Evolutionary conservation across 257 asterid species (phyloP), one percentile per base, ranked within the genome.

Genomic region (Galeopsis tetrahit): DNA sequence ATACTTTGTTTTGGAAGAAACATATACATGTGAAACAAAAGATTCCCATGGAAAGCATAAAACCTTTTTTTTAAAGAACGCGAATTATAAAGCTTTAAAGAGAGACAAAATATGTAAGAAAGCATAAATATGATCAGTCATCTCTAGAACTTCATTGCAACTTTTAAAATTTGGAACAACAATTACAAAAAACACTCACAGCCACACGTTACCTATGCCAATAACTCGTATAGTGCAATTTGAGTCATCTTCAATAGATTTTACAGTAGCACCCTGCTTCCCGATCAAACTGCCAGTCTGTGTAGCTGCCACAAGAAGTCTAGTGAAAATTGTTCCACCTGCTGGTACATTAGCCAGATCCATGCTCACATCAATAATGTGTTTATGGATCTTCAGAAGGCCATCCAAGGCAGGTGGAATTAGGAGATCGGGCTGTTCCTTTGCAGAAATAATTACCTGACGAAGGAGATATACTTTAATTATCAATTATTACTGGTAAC

Each of bases 281-380:
- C 98, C 98, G 53, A 93, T 93, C 83, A 93, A 86, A 81, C 87
- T 88, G 73, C 97, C 96, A 74, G 96, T 97, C 77, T 93, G 98
- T 56, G 91, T 77, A 75, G 95, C 95, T 53, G 98, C 97, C 53
- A 93, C 93, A 62, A 93, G 96, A 79, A 93, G 84, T 82, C 95
- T 85, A 65, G 98, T 89, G 79, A 85, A 71, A 71, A 80, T 77
- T n/a, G 84, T 79, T 76, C 82, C 86, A 48, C 83, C 86, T 10
- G 87, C 75, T 60, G 80, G 83, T 69, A 81, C 69, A 72, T 78
- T 79, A 75, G 89, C 80, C 35, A 88, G 82, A 66, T 90, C 96
- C 13, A 77, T 69, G 64, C 83, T 95, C 10, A 73, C 73, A 71
- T 90, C 96, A 72, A 86, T 68, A 63, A 89, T 78, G 70, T 87